Evolutionary conservation across 129 eudicot genomes (phyloP).

Genomic region (Lactuca saligna): DNA sequence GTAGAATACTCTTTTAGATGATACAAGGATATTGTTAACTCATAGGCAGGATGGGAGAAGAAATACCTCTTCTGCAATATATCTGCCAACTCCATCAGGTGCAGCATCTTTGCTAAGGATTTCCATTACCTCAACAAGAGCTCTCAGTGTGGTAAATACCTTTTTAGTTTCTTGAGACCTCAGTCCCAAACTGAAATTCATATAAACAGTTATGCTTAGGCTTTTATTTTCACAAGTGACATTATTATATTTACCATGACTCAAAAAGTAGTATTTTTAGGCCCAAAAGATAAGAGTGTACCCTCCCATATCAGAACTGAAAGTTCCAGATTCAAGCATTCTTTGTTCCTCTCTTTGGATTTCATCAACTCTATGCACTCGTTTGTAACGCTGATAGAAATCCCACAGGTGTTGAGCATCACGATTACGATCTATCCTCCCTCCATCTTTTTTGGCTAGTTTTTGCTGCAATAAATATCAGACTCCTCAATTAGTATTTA

Average conservation of each 20-base stretch:
- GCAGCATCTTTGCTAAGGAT: conserved; percentile 69
- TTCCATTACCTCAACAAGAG: conserved; percentile 94
- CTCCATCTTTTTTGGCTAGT: conserved; percentile 83
- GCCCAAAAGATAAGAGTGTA: conserved; percentile 31
- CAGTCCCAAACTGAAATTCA: conserved; percentile 53
- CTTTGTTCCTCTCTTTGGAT: conserved; percentile 66
- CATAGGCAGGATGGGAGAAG: no score
- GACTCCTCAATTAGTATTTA: not conserved
- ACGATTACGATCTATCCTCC: conserved; percentile 66
- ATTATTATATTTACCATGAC: conserved; percentile 8
- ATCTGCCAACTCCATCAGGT: conserved; percentile 68
- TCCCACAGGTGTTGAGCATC: conserved; percentile 89
- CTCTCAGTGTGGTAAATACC: conserved; percentile 87
- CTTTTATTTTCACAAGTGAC: conserved; percentile 16
- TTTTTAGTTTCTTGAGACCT: conserved; percentile 64
- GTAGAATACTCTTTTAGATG: no score
- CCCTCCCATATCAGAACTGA: conserved; percentile 72
- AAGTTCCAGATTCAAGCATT: conserved; percentile 90
- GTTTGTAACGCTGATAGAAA: conserved; percentile 74
- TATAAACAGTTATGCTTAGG: conserved; percentile 2
- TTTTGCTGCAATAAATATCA: conserved; percentile 65
- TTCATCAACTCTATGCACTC: conserved; percentile 79
- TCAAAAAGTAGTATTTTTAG: conserved; percentile 17
- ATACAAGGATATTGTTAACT: no score
- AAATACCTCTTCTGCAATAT: conserved; percentile 71